These are phyloP conservation scores for Fomitiporia mediterranea DNA, from an alignment of 1,284 basidiomycete genomes.

Conservation along the genomic window DNA sequence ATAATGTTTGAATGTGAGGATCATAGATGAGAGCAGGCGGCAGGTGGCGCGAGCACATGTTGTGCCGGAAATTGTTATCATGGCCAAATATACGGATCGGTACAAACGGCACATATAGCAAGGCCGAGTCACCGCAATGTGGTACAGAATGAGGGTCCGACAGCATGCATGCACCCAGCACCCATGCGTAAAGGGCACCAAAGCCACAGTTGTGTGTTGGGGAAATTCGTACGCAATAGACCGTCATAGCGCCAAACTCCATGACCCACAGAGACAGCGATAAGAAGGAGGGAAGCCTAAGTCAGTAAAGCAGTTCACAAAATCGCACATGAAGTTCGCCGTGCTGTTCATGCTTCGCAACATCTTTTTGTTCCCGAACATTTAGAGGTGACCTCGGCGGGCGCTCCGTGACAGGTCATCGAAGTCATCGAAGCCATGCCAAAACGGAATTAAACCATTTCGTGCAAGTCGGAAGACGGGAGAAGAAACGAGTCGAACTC, in stretches of 20 bases:
- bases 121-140: neutral
- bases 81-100: neutral
- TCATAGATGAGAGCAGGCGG: too few species aligned
- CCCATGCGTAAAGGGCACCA: neutral
- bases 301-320: neutral
- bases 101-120: neutral
- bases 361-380: neutral
- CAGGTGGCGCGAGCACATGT: too few species aligned
- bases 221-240: neutral
- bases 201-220: neutral
- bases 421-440: neutral
- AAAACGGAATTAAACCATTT: neutral
- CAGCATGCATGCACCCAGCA: neutral
- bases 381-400: neutral
- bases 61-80: too few species aligned
- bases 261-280: neutral
- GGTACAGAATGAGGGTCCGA: neutral
- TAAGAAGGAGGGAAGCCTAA: neutral
- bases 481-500: slow-evolving; percentile 26
- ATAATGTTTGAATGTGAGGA: too few species aligned
- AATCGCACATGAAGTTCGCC: neutral
- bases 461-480: neutral
- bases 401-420: neutral
- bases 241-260: neutral
- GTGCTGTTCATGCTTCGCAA: neutral